Evolutionary conservation across 164 flowering plant species (phyloP).

Genomic region (Dillenia turbinata): DNA sequence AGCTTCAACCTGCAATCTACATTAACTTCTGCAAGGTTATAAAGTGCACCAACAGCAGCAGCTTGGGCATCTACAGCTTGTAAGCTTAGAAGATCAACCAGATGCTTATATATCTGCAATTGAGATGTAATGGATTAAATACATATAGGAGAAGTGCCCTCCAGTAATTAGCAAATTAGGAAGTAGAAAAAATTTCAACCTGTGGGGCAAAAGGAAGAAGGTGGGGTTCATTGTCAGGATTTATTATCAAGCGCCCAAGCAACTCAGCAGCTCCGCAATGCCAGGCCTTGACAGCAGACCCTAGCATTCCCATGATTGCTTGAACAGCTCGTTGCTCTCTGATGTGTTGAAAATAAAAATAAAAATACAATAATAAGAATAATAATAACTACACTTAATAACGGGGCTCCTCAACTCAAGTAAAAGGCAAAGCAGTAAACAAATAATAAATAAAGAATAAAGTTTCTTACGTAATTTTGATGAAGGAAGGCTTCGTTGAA

Average conservation of each 20-base stretch:
- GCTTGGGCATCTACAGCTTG: conserved; percentile 88
- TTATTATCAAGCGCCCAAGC: conserved; percentile 85
- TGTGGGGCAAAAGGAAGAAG: conserved; percentile 83
- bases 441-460: conserved; percentile 3
- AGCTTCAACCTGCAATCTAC: conserved; percentile 91
- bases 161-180: neutral
- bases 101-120: conserved; percentile 77
- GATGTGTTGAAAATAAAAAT: conserved; percentile 13
- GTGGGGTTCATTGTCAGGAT: conserved; percentile 93
- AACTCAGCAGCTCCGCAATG: conserved; percentile 97
- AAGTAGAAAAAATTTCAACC: conserved; percentile 33
- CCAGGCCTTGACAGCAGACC: conserved; percentile 84
- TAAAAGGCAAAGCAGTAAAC: too few relatives aligned
- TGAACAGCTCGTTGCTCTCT: conserved; percentile 92
- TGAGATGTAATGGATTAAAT: neutral
- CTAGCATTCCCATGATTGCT: conserved; percentile 85
- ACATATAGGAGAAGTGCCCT: neutral
- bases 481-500: conserved; percentile 84
- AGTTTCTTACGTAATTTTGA: conserved; percentile 75
- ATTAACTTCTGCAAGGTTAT: conserved; percentile 87
- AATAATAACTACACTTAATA: too few relatives aligned
- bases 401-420: too few relatives aligned
- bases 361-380: neutral
- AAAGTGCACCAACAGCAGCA: conserved; percentile 93
- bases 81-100: conserved; percentile 83